These are phyloP conservation scores for Martensiomyces pterosporus DNA, from an alignment of 192 early-diverging fungal species.

Conservation along the genomic window DNA sequence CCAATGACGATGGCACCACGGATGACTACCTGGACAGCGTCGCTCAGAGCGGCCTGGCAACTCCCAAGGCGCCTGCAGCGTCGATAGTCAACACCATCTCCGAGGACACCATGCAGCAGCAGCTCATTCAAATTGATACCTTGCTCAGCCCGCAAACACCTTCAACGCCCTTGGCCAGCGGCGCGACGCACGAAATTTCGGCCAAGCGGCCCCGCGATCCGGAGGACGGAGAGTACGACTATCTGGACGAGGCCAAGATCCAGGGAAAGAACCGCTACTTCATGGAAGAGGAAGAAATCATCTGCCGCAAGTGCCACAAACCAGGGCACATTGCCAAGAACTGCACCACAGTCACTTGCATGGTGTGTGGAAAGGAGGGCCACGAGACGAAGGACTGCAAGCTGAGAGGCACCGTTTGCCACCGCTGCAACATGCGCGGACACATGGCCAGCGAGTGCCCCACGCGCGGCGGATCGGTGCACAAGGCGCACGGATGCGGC, in stretches of 20 bases:
- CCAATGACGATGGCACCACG: conserved; percentile 26
- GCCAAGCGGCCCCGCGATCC: conserved; percentile 2
- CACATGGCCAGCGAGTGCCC: conserved; percentile 40
- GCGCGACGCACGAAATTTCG: conserved; percentile 6
- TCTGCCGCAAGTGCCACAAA: conserved; percentile 34
- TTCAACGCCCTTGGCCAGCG: background rate
- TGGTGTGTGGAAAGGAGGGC: conserved; percentile 33
- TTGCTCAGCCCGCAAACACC: conserved; percentile 11
- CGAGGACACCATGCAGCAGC: conserved; percentile 15
- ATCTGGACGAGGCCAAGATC: conserved; percentile 47
- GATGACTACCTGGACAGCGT: conserved; percentile 28
- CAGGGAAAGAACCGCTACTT: conserved; percentile 48
- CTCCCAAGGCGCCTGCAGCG: conserved; percentile 5
- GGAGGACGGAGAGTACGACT: conserved; percentile 36
- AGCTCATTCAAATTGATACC: conserved; percentile 28
- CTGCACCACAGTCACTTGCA: conserved; percentile 33
- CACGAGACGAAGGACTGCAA: conserved; percentile 39
- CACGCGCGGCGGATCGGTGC: conserved; percentile 6
- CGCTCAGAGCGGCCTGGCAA: conserved; percentile 14
- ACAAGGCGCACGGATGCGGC: conserved; percentile 7
- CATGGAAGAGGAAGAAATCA: conserved; percentile 45
- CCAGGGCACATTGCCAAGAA: conserved; percentile 41
- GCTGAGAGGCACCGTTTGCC: conserved; percentile 35
- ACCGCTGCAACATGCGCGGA: conserved; percentile 45
- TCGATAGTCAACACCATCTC: background rate